Evolutionary conservation across 192 early-diverging fungal species (phyloP).

Genomic region (Gigaspora rosea): DNA sequence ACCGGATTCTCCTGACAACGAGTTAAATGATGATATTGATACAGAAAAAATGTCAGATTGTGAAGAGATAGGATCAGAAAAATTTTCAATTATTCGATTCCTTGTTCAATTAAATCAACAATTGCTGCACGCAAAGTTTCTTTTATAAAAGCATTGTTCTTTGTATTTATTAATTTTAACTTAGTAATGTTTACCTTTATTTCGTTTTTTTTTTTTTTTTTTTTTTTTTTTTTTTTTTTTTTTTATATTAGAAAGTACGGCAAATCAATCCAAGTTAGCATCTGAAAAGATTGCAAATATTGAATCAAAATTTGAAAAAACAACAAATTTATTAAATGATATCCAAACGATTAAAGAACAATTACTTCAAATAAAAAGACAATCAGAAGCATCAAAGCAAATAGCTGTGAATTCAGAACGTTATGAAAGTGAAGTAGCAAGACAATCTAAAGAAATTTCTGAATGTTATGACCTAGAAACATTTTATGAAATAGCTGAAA

Average conservation of each 20-base stretch:
- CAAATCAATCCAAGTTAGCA: slow-evolving; percentile 34
- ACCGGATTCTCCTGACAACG: background rate
- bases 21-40: background rate
- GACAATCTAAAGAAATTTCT: slow-evolving; percentile 27
- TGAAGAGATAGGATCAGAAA: slow-evolving; percentile 49
- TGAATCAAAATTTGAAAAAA: slow-evolving; percentile 43
- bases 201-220: too few relatives aligned
- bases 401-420: slow-evolving; percentile 46
- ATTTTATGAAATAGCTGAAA: slow-evolving; percentile 30
- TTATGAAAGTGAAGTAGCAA: slow-evolving; percentile 4
- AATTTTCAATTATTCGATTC: slow-evolving; percentile 49
- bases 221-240: slow-evolving; percentile 29
- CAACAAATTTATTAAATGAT: slow-evolving; percentile 44
- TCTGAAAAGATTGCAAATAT: slow-evolving; percentile 37
- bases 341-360: slow-evolving; percentile 39
- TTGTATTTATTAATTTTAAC: slow-evolving; percentile 12
- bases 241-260: slow-evolving; percentile 36
- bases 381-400: slow-evolving; percentile 38
- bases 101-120: slow-evolving; percentile 53
- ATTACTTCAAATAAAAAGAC: slow-evolving; percentile 44
- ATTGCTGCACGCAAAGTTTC: slow-evolving; percentile 42
- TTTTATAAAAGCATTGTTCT: background rate
- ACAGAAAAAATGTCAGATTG: slow-evolving; percentile 38
- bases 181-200: background rate
- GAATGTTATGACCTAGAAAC: slow-evolving; percentile 33